Conservation (phyloP, 2,329 filamentous ascomycete genomes). For the Hymenoscyphus fraxineus region DNA sequence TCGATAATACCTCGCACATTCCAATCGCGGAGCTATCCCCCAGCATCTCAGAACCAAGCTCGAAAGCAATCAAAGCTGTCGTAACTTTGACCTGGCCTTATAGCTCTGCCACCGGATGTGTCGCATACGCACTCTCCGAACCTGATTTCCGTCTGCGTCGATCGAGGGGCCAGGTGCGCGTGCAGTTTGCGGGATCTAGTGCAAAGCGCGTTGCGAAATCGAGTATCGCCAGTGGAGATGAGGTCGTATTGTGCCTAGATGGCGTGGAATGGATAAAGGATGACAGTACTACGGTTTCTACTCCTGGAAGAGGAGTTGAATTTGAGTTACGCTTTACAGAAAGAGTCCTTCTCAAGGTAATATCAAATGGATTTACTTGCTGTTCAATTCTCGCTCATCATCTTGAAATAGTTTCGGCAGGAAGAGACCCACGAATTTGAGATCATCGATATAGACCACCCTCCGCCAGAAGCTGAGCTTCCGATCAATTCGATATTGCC, state of each 20-base stretch:
- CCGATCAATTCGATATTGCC: conserved; percentile 17
- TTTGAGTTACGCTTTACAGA: conserved; percentile 57
- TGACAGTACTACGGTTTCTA: conserved; percentile 37
- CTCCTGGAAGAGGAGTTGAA: conserved; percentile 50
- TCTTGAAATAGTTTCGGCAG: conserved; percentile 41
- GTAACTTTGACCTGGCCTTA: conserved; percentile 91
- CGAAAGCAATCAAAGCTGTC: conserved; percentile 59
- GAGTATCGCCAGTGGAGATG: conserved; percentile 74
- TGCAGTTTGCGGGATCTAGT: conserved; percentile 67
- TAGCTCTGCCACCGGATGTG: conserved; percentile 68
- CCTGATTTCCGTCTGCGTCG: conserved; percentile 77
- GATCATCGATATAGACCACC: conserved; percentile 51
- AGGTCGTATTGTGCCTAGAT: conserved; percentile 63
- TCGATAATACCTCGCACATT: conserved; percentile 37
- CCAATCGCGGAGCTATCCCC: conserved; percentile 55
- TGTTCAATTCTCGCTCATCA: conserved; percentile 18
- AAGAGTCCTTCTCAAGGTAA: conserved; percentile 47
- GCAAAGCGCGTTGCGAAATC: conserved; percentile 66
- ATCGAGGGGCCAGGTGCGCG: conserved; percentile 73
- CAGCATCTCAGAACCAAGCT: conserved; percentile 40
- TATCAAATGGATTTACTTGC: conserved; percentile 7
- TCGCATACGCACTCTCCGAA: conserved; percentile 79
- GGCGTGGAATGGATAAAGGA: conserved; percentile 58
- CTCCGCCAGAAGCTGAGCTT: conserved; percentile 28
- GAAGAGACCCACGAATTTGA: conserved; percentile 46